Conservation (phyloP, 192 early-diverging fungal genomes). For the Coemansia sp. region DNA sequence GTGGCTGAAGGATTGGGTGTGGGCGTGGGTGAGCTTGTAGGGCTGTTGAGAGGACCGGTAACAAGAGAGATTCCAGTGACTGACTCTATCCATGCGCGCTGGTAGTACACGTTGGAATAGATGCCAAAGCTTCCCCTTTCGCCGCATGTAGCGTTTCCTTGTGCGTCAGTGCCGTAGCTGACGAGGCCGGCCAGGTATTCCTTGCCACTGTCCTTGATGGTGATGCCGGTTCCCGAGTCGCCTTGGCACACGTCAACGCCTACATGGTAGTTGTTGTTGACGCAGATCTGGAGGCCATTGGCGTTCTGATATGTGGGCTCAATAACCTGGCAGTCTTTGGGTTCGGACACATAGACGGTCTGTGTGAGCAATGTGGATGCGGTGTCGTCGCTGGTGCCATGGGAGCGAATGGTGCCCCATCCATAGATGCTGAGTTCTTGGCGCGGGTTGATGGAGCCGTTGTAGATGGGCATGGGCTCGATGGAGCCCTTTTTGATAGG, state of each 20-base stretch:
- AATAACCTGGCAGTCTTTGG: constrained; percentile 37
- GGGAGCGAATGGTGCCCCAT: constrained; percentile 35
- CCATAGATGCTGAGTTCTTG: constrained; percentile 33
- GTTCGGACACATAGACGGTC: constrained; percentile 28
- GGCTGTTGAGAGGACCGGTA: background rate
- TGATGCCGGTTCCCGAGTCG: constrained; percentile 41
- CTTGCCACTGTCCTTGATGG: constrained; percentile 9
- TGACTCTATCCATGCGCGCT: constrained; percentile 30
- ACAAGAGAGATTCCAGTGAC: constrained; percentile 2
- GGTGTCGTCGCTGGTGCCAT: constrained; percentile 13
- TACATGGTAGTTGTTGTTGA: constrained; percentile 34
- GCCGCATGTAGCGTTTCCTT: constrained; percentile 31
- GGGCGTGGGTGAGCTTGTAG: background rate
- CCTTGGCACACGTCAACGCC: constrained; percentile 48
- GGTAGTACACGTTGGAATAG: constrained; percentile 33
- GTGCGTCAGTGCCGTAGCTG: constrained; percentile 34
- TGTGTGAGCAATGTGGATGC: constrained; percentile 20
- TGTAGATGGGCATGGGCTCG: constrained; percentile 22
- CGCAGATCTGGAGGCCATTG: constrained; percentile 35
- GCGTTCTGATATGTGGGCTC: constrained; percentile 23
- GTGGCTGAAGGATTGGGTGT: no score
- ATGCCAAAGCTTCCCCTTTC: constrained; percentile 48
- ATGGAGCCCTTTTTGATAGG: constrained; percentile 5
- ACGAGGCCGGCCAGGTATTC: constrained; percentile 42
- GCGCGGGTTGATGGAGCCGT: constrained; percentile 15